Evolutionary conservation across 2,329 filamentous ascomycete species (phyloP).

Genomic region (Teratosphaeria nubilosa): DNA sequence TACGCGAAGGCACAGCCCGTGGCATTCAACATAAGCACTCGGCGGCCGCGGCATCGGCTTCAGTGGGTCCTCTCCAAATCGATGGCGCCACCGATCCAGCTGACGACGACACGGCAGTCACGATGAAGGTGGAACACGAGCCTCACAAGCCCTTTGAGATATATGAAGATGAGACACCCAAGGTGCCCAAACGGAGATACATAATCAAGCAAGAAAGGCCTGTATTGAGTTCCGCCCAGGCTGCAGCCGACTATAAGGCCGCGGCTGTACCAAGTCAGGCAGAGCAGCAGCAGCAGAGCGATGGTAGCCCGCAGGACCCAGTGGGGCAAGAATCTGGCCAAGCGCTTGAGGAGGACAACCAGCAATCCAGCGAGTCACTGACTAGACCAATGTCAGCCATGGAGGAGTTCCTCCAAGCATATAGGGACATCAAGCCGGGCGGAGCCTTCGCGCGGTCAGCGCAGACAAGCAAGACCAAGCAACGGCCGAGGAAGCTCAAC

Average conservation of each 20-base stretch:
- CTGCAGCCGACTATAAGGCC: not conserved
- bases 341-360: not conserved
- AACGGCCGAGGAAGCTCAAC: not conserved
- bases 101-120: not conserved
- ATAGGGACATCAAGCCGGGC: constrained; percentile 1
- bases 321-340: not conserved
- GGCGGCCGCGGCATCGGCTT: not conserved
- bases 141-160: not conserved
- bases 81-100: not conserved
- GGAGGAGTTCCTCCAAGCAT: not conserved
- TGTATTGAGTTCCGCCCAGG: not conserved
- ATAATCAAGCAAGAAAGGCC: not conserved
- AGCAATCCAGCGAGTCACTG: not conserved
- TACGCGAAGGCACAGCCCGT: not conserved
- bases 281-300: not conserved
- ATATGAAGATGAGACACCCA: not conserved
- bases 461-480: not conserved
- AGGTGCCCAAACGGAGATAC: not conserved
- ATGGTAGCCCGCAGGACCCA: too few species aligned
- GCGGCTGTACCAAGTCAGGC: not conserved
- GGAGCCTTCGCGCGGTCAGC: constrained; percentile 1
- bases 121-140: not conserved
- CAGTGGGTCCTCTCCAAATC: not conserved
- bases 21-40: not conserved
- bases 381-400: not conserved